Percentiles rank a stretch among this genome's conserved stretches.
Evolutionary conservation across 805 yeast species (phyloP).

Genomic region (Candida vartiovaarae): DNA sequence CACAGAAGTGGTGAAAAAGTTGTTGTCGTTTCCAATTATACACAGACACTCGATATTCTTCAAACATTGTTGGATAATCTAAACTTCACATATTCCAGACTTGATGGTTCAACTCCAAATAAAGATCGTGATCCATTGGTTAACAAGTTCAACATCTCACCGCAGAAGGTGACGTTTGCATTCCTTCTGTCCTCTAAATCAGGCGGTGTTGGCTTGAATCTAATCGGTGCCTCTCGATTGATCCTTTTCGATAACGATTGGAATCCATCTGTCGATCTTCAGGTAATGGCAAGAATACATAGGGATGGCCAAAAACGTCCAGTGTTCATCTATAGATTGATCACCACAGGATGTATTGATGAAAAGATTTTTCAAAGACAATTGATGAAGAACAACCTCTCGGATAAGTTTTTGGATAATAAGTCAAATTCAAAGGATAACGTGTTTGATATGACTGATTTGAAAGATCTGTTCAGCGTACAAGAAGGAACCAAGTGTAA

Average conservation of each 20-base stretch:
- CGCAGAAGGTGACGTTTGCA: conserved; percentile 36
- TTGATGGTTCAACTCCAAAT: conserved; percentile 82
- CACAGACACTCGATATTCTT: conserved; percentile 76
- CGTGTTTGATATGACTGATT: conserved; percentile 60
- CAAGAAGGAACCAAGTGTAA: conserved; percentile 43
- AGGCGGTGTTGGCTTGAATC: conserved; percentile 89
- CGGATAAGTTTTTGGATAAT: conserved; percentile 59
- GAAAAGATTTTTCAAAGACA: conserved; percentile 94
- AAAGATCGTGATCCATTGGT: conserved; percentile 61
- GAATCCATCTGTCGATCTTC: conserved; percentile 91
- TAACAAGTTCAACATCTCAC: conserved; percentile 38
- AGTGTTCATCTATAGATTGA: conserved; percentile 72
- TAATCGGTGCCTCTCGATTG: conserved; percentile 84
- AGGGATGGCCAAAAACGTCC: conserved; percentile 85
- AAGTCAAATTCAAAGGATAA: conserved; percentile 43
- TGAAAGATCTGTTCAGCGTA: conserved; percentile 69
- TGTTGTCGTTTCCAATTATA: conserved; percentile 81
- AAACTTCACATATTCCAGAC: conserved; percentile 46
- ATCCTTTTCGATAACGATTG: conserved; percentile 90
- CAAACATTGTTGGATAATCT: conserved; percentile 47
- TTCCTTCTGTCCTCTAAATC: conserved; percentile 83
- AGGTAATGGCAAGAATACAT: conserved; percentile 93
- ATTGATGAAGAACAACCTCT: conserved; percentile 70
- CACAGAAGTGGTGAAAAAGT: conserved; percentile 56
- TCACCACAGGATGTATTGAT: conserved; percentile 87